Base-by-base conservation (phyloP, 169 alveolate species). In the Toxoplasma gondii region DNA sequence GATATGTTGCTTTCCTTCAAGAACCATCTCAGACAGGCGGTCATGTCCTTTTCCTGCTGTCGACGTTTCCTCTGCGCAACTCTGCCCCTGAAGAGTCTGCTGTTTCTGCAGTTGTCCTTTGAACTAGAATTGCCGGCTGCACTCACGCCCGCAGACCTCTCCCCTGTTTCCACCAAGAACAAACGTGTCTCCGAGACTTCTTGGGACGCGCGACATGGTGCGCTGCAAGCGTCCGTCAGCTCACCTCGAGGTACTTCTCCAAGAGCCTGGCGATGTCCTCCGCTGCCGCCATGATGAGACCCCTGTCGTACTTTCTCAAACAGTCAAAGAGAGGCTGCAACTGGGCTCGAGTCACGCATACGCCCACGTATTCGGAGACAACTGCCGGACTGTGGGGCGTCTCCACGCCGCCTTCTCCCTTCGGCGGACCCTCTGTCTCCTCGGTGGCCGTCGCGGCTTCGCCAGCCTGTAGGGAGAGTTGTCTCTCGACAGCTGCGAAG, bases 281-380 rank as follows among this genome's bases (percentile, higher is more conserved):
- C 1, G 93, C 93, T 5, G 93, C 93, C 7, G 93, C 93, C 53
- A 88, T 67, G 54, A 88, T 88, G 39, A 88, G 53, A 31, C 93
- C 93, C 36, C 93, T 27, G 5, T 88, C 93, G 54, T 88, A 88
- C 43, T 70, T 88, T 36, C 2, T 24, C 27, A 88, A 36, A 53
- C 93, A 88, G 31, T 36, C 84, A 41, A 64, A 49, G 34, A 88
- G 64, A 2, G 87, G 84, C 93, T 67, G 84, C 87, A 64, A 24
- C 58, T 88, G 84, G 27, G 69, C 90, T 38, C 90, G n/a, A 34
- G 67, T 82, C 90, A 82, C 90, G 24, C 67, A 82, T 2, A 82
- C 67, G 36, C 90, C 90, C 34, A 82, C 90, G 64, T 82, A 82
- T 67, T 82, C 90, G 31, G 16, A 4, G 54, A 10, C 34, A 31